These are phyloP conservation scores for Inga laurina DNA, from an alignment of 306 rosid species.

Conservation along the genomic window DNA sequence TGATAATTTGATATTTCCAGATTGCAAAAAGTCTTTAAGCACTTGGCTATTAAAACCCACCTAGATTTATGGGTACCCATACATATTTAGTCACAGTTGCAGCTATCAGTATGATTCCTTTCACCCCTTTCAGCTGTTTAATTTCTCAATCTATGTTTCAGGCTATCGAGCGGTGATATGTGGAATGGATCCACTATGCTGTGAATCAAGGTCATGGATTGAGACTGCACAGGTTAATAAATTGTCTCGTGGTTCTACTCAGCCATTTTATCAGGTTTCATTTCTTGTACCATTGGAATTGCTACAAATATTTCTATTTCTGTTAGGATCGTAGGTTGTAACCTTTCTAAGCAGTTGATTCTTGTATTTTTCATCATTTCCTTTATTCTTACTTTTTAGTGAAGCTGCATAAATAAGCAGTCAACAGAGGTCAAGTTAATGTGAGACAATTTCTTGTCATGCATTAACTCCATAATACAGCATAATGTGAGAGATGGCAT, in stretches of 20 bases:
- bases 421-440: too few relatives aligned
- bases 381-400: too few relatives aligned
- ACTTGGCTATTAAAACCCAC: background rate
- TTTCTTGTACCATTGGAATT: background rate
- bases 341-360: too few relatives aligned
- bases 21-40: background rate
- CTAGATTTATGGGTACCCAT: slow-evolving; percentile 10
- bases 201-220: slow-evolving; percentile 94
- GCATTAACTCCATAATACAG: too few relatives aligned
- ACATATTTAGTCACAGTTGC: background rate
- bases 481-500: too few relatives aligned
- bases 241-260: slow-evolving; percentile 69
- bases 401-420: too few relatives aligned
- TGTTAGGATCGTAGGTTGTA: too few relatives aligned
- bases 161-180: slow-evolving; percentile 82
- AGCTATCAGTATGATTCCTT: background rate
- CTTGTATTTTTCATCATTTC: too few relatives aligned
- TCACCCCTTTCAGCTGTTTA: slow-evolving; percentile 15
- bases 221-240: slow-evolving; percentile 83
- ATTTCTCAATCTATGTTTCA: slow-evolving; percentile 39
- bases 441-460: too few relatives aligned
- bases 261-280: slow-evolving; percentile 90
- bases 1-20: slow-evolving; percentile 9
- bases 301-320: too few relatives aligned
- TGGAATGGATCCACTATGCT: slow-evolving; percentile 97